Percentiles rank a stretch among this genome's conserved stretches.
Evolutionary conservation across 2,329 filamentous ascomycete species (phyloP).

Genomic region (Fusarium luffae): DNA sequence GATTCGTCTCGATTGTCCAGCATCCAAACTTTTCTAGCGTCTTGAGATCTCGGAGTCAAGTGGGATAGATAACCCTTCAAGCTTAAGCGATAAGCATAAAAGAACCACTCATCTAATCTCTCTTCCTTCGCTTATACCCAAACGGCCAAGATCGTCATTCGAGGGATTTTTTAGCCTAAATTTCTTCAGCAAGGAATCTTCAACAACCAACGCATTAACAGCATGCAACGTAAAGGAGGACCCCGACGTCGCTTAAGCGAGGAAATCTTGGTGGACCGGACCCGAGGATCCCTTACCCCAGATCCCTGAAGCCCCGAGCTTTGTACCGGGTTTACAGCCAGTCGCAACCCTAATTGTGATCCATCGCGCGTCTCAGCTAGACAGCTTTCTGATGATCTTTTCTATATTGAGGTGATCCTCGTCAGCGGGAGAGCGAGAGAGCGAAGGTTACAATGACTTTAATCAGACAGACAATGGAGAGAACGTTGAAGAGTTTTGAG

Average conservation of each 20-base stretch:
- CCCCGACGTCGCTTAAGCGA: not conserved
- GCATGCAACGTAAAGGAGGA: constrained; percentile 16
- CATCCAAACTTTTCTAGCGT: not conserved
- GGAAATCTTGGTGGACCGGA: not conserved
- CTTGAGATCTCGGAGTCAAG: not conserved
- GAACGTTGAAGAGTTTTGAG: rapidly evolving
- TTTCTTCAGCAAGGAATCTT: not conserved
- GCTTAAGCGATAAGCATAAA: not conserved
- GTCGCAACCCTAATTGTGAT: constrained; percentile 1
- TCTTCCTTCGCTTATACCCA: not conserved
- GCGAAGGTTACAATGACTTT: not conserved
- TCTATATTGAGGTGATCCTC: not conserved
- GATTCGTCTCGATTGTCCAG: too few species aligned
- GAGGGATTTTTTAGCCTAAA: constrained; percentile 21
- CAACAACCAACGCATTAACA: not conserved
- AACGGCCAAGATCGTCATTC: constrained; percentile 16
- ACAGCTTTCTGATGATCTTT: constrained; percentile 12
- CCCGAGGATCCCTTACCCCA: constrained; percentile 2
- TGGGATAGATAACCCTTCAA: not conserved
- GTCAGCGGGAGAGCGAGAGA: not conserved
- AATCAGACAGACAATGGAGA: not conserved
- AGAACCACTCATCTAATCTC: not conserved
- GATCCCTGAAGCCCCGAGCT: constrained; percentile 3
- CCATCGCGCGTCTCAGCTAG: constrained; percentile 27
- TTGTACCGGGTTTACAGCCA: not conserved